Percentiles rank a stretch among this genome's conserved stretches.
Evolutionary conservation across 352 stramenopile genomes (phyloP).

Genomic region (Globisporangium radiosum): DNA sequence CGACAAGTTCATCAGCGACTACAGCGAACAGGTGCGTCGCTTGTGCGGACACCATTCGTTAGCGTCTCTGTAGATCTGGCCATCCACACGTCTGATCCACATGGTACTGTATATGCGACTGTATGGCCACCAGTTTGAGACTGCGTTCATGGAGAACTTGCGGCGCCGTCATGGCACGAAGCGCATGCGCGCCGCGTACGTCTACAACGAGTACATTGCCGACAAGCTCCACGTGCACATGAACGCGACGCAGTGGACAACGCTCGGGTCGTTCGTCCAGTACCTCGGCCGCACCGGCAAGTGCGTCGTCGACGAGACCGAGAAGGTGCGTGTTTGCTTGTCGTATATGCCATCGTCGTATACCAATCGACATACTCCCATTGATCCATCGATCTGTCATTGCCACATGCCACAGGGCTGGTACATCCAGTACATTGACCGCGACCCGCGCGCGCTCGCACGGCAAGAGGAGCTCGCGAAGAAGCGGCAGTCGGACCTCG

Average conservation of each 20-base stretch:
- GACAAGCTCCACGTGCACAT: constrained; percentile 99
- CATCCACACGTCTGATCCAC: background rate
- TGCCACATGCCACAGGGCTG: constrained; percentile 53
- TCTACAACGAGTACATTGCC: constrained; percentile 99
- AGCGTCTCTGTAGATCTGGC: background rate
- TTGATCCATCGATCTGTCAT: too few relatives aligned
- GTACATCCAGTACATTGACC: constrained; percentile 96
- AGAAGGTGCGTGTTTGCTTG: constrained; percentile 55
- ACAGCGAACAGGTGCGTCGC: constrained; percentile 56
- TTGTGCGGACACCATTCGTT: background rate
- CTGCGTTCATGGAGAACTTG: constrained; percentile 93
- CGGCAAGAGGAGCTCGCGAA: constrained; percentile 83
- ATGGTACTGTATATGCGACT: background rate
- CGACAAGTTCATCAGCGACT: constrained; percentile 91
- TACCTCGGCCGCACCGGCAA: constrained; percentile 97
- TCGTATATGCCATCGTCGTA: too few relatives aligned
- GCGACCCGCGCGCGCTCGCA: constrained; percentile 88
- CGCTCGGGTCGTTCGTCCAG: constrained; percentile 96
- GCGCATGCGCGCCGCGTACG: constrained; percentile 92
- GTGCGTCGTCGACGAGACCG: constrained; percentile 96
- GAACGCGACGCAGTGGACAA: constrained; percentile 98
- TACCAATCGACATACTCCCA: too few relatives aligned
- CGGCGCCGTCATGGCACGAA: constrained; percentile 93
- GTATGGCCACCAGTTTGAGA: constrained; percentile 87
- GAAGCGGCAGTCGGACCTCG: constrained; percentile 85